These are phyloP conservation scores for Lecanosticta acicola DNA, from an alignment of 2,329 filamentous ascomycete genomes.

Conservation along the genomic window DNA sequence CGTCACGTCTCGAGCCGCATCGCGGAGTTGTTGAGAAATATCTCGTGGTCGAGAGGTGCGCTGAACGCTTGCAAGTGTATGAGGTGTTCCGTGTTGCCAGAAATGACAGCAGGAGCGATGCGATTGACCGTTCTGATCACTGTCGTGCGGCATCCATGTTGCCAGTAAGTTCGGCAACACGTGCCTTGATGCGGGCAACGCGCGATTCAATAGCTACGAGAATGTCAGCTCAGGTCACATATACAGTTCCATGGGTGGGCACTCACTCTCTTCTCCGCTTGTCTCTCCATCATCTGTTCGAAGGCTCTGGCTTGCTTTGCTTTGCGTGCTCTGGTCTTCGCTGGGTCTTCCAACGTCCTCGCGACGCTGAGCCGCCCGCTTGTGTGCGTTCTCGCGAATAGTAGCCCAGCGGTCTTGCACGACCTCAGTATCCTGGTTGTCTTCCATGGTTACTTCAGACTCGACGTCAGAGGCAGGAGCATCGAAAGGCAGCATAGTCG, in stretches of 20 bases:
- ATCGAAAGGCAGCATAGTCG: slow-evolving; percentile 9
- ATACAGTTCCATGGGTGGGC: background rate
- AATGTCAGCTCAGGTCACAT: slow-evolving; percentile 9
- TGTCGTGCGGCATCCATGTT: slow-evolving; percentile 23
- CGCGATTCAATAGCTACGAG: slow-evolving; percentile 84
- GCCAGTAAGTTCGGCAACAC: slow-evolving; percentile 82
- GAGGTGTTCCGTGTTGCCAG: too few relatives aligned
- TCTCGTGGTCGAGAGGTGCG: too few relatives aligned
- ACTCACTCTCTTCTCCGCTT: slow-evolving; percentile 91
- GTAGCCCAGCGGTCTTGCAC: slow-evolving; percentile 83
- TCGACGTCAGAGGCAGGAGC: slow-evolving; percentile 11
- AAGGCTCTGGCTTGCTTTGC: slow-evolving; percentile 48
- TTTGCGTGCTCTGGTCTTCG: slow-evolving; percentile 53
- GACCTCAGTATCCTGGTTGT: slow-evolving; percentile 34
- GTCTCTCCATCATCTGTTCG: slow-evolving; percentile 75
- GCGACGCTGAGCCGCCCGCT: slow-evolving; percentile 51
- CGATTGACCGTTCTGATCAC: too few relatives aligned
- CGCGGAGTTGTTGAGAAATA: background rate
- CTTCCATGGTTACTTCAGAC: slow-evolving; percentile 41
- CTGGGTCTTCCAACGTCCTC: slow-evolving; percentile 47
- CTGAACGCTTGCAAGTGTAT: background rate
- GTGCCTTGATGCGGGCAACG: slow-evolving; percentile 94
- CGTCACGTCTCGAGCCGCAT: background rate
- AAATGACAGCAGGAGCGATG: too few relatives aligned
- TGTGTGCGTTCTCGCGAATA: slow-evolving; percentile 89